phyloP scores from a whole-genome alignment of 306 rosid species.

The Fagus crenata region DNA sequence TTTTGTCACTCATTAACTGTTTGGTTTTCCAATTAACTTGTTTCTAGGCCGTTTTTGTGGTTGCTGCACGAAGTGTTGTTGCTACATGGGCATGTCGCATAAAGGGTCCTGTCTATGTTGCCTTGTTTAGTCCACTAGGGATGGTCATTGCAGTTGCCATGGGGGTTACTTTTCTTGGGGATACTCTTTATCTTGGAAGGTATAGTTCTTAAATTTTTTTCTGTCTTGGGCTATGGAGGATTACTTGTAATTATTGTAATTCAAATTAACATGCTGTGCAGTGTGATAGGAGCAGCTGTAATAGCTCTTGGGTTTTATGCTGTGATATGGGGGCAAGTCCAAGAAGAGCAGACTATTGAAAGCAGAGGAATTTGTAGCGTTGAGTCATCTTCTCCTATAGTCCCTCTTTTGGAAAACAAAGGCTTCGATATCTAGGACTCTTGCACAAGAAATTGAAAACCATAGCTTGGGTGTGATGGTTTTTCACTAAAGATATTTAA shows the following conservation, averaged over 20 bases:
- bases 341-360: conserved; percentile 33
- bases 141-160: conserved; percentile 47
- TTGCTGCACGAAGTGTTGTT: conserved; percentile 29
- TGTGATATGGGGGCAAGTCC: conserved; percentile 49
- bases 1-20: neutral
- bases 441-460: neutral
- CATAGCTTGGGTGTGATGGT: no score
- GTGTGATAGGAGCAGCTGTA: conserved; percentile 40
- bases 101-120: conserved; percentile 51
- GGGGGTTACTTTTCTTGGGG: conserved; percentile 53
- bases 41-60: conserved; percentile 41
- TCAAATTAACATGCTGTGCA: conserved; percentile 19
- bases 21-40: neutral
- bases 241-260: neutral
- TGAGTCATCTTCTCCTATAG: conserved; percentile 20
- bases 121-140: conserved; percentile 47
- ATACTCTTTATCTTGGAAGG: conserved; percentile 52
- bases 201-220: neutral
- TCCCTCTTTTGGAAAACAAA: conserved; percentile 32
- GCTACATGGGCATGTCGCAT: conserved; percentile 36
- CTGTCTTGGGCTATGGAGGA: neutral
- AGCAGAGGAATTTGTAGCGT: neutral
- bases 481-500: no score
- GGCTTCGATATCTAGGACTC: conserved; percentile 8
- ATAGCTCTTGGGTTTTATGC: conserved; percentile 50